phyloP scores from a whole-genome alignment of 768 basidiomycete genomes.

The Trametes gibbosa region DNA sequence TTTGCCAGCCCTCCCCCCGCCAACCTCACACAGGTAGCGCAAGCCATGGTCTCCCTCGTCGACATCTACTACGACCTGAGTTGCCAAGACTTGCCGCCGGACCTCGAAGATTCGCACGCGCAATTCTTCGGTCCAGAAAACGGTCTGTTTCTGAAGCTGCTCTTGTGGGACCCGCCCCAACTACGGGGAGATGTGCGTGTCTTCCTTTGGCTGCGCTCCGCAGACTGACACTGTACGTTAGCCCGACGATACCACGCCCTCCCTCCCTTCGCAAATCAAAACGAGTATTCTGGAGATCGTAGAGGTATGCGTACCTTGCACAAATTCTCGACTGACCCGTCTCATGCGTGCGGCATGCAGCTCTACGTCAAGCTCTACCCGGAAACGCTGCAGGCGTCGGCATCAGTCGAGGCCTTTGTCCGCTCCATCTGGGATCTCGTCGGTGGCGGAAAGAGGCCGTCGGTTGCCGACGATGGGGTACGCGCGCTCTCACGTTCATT shows the following conservation, averaged over 20 bases:
- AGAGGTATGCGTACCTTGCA: slow-evolving; percentile 50
- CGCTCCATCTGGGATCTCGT: slow-evolving; percentile 89
- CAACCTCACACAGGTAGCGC: slow-evolving; percentile 55
- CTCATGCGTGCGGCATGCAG: slow-evolving; percentile 32
- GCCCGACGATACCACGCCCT: slow-evolving; percentile 81
- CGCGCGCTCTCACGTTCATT: slow-evolving; percentile 29
- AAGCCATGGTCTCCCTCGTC: slow-evolving; percentile 72
- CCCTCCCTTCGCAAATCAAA: slow-evolving; percentile 87
- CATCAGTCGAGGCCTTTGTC: slow-evolving; percentile 72
- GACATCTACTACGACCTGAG: slow-evolving; percentile 94
- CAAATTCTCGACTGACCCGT: not conserved
- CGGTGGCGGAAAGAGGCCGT: slow-evolving; percentile 65
- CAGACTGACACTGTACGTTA: slow-evolving; percentile 26
- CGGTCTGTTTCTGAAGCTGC: slow-evolving; percentile 78
- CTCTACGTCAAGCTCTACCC: slow-evolving; percentile 82
- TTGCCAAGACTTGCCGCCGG: slow-evolving; percentile 92
- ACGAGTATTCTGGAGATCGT: slow-evolving; percentile 87
- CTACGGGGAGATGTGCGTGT: slow-evolving; percentile 68
- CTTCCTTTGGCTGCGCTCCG: not conserved
- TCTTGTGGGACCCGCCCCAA: slow-evolving; percentile 74
- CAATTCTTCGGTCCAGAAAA: slow-evolving; percentile 73
- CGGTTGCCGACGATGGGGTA: slow-evolving; percentile 73
- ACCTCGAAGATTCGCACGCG: slow-evolving; percentile 83
- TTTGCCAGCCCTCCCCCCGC: slow-evolving; percentile 38
- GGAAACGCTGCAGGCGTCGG: slow-evolving; percentile 64